Evolutionary conservation across 2,329 filamentous ascomycete genomes (phyloP).

Genomic region (Achaetomium macrosporum): DNA sequence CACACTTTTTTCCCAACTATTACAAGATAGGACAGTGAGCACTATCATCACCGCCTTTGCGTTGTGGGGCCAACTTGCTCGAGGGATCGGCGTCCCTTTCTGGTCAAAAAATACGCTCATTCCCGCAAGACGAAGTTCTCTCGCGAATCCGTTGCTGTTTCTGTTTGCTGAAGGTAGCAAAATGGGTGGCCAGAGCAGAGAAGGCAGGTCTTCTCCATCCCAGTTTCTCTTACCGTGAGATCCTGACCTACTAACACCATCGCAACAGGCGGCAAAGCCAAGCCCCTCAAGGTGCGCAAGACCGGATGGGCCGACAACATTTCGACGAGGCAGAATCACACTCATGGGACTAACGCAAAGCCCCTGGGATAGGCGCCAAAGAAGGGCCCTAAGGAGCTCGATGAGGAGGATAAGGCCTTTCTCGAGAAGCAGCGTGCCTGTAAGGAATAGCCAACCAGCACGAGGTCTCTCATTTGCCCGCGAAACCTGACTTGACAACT

Average conservation of each 20-base stretch:
- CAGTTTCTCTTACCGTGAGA: not conserved
- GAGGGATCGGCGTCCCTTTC: too few relatives aligned
- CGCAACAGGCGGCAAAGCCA: slow-evolving; percentile 66
- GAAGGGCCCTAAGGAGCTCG: slow-evolving; percentile 75
- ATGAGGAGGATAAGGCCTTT: slow-evolving; percentile 81
- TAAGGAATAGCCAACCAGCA: slow-evolving; percentile 34
- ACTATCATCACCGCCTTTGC: too few relatives aligned
- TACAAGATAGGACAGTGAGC: too few relatives aligned
- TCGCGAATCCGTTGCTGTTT: not conserved
- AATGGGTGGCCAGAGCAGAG: slow-evolving; percentile 64
- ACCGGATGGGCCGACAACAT: not conserved
- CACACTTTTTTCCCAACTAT: too few relatives aligned
- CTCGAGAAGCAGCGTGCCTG: slow-evolving; percentile 79
- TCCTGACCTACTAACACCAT: slow-evolving; percentile 14
- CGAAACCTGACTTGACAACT: not conserved
- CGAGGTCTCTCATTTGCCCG: not conserved
- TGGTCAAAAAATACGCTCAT: too few relatives aligned
- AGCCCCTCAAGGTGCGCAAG: slow-evolving; percentile 64
- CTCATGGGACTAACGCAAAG: not conserved
- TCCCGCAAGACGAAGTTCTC: too few relatives aligned
- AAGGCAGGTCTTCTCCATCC: slow-evolving; percentile 42
- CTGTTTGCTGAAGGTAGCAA: slow-evolving; percentile 25
- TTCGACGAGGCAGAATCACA: not conserved
- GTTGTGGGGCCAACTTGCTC: too few relatives aligned
- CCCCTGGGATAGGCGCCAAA: slow-evolving; percentile 53